These are phyloP conservation scores for Lentinus polychrous DNA, from an alignment of 1,284 basidiomycete genomes.

Conservation along the genomic window DNA sequence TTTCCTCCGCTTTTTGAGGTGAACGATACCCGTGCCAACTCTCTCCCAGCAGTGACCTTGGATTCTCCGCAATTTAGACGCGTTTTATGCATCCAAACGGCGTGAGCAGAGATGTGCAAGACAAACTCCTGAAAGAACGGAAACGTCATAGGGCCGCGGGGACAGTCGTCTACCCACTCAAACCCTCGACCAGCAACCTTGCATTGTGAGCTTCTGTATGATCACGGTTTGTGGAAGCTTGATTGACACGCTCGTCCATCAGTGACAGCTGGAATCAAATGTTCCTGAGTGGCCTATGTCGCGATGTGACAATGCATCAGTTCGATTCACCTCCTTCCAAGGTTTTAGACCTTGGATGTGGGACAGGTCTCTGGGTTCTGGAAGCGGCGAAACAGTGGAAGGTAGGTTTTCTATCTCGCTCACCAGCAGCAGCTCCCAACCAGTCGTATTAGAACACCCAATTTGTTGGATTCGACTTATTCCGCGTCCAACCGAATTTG, in stretches of 20 bases:
- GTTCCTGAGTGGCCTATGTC: slow-evolving; percentile 44
- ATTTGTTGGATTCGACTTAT: slow-evolving; percentile 56
- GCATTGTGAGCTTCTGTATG: slow-evolving; percentile 41
- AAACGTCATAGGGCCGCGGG: slow-evolving; percentile 25
- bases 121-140: slow-evolving; percentile 30
- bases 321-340: slow-evolving; percentile 43
- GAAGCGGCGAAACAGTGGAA: slow-evolving; percentile 60
- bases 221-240: background rate
- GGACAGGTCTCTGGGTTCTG: slow-evolving; percentile 70
- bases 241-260: slow-evolving; percentile 4
- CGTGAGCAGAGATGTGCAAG: slow-evolving; percentile 40
- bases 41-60: background rate
- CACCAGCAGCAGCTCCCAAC: too few species aligned
- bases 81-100: slow-evolving; percentile 9
- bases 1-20: background rate
- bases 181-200: slow-evolving; percentile 39
- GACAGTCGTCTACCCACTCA: slow-evolving; percentile 47
- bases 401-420: slow-evolving; percentile 25
- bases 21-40: background rate
- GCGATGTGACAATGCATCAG: slow-evolving; percentile 45
- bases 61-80: background rate
- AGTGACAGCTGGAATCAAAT: slow-evolving; percentile 68
- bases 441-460: slow-evolving; percentile 35
- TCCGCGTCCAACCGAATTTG: slow-evolving; percentile 50
- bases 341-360: slow-evolving; percentile 74